These are phyloP conservation scores for Cyclotella atomus DNA, from an alignment of 108 stramenopile species.

Conservation along the genomic window DNA sequence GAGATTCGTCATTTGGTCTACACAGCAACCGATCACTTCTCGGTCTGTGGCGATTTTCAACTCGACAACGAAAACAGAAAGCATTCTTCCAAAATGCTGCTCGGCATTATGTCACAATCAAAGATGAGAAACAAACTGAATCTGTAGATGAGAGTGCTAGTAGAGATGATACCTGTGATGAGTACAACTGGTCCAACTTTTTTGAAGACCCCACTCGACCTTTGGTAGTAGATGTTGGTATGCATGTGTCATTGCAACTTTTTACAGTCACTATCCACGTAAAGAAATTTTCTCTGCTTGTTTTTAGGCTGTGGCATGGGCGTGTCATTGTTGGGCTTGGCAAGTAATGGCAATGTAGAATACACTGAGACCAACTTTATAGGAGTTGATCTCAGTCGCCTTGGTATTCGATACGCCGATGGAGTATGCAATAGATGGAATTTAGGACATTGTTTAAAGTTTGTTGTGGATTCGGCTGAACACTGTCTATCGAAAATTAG, in stretches of 20 bases:
- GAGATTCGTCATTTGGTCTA: conserved; percentile 43
- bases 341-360: conserved; percentile 31
- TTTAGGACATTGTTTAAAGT: conserved; percentile 39
- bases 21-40: conserved; percentile 64
- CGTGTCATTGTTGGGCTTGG: conserved; percentile 68
- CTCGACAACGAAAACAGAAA: conserved; percentile 68
- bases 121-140: not conserved
- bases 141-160: not conserved
- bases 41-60: conserved; percentile 73
- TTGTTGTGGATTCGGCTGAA: conserved; percentile 69
- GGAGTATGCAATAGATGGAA: conserved; percentile 64
- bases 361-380: conserved; percentile 79
- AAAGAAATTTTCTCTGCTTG: too few relatives aligned
- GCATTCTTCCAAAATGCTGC: conserved; percentile 51
- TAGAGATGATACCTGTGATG: not conserved
- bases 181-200: conserved; percentile 45
- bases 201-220: conserved; percentile 62
- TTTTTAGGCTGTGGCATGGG: conserved; percentile 83
- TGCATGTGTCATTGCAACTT: not conserved
- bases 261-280: not conserved
- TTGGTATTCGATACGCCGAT: conserved; percentile 62
- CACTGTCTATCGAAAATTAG: conserved; percentile 38
- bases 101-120: conserved; percentile 46
- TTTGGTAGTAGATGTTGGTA: conserved; percentile 73
- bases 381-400: conserved; percentile 69